Conservation (phyloP, 2,329 filamentous ascomycete genomes). For the Thielaviopsis punctulata region DNA sequence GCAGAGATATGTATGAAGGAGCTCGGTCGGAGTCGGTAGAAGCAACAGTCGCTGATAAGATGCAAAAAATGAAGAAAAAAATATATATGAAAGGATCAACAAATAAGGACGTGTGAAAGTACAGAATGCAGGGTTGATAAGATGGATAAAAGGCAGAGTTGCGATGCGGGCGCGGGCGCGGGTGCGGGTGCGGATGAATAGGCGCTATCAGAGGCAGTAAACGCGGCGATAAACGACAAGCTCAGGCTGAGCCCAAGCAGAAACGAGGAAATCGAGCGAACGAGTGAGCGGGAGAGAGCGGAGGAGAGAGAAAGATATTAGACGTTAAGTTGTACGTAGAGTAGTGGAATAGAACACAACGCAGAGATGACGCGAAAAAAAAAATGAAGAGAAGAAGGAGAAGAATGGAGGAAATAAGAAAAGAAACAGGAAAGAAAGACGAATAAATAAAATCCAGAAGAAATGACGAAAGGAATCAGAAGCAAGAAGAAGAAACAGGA, state of each 20-base stretch:
- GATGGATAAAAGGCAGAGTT: not conserved
- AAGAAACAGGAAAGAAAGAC: no score
- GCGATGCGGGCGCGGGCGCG: no score
- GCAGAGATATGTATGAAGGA: no score
- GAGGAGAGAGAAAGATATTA: not conserved
- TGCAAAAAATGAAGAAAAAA: no score
- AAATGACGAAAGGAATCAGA: not conserved
- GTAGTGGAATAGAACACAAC: not conserved
- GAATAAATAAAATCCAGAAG: no score
- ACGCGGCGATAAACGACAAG: not conserved
- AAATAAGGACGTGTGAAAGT: no score
- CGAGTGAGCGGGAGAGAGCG: not conserved
- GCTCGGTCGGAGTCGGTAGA: no score
- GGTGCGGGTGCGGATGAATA: no score
- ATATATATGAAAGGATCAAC: no score
- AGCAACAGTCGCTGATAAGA: no score
- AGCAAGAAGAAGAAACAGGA: not conserved
- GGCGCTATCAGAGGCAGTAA: not conserved
- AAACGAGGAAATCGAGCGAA: no score
- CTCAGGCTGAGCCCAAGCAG: no score
- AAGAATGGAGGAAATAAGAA: not conserved
- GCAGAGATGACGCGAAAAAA: not conserved
- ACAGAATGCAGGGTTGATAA: not conserved
- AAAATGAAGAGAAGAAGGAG: not conserved
- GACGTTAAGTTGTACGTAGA: not conserved